Evolutionary conservation across 1,284 basidiomycete genomes (phyloP).

Genomic region (Mixia osmundae): DNA sequence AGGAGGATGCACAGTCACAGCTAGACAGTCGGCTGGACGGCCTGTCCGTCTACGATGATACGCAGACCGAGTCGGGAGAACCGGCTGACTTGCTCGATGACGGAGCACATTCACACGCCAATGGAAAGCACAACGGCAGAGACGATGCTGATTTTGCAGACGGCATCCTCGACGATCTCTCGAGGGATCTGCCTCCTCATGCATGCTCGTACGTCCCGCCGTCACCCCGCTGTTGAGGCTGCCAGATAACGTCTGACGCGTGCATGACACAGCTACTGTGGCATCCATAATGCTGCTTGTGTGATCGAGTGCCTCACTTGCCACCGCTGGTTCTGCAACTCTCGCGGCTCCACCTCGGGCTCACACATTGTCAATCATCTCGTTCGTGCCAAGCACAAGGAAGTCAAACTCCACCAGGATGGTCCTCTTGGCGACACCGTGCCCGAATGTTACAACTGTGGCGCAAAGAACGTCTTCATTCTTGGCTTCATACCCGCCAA

Average conservation of each 20-base stretch:
- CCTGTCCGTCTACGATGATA: no score
- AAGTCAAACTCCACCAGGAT: conserved; percentile 87
- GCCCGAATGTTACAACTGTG: conserved; percentile 90
- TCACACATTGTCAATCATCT: conserved; percentile 98
- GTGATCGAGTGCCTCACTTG: conserved; percentile 94
- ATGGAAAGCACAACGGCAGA: no score
- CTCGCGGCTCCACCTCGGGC: conserved; percentile 89
- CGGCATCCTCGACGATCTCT: conserved; percentile 61
- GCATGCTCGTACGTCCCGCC: conserved; percentile 71
- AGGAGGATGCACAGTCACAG: no score
- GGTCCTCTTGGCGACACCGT: conserved; percentile 88
- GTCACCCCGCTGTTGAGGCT: background rate
- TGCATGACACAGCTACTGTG: conserved; percentile 69
- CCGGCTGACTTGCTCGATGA: no score
- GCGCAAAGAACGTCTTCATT: conserved; percentile 99
- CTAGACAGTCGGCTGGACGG: no score
- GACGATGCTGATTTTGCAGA: conserved; percentile 61
- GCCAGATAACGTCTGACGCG: background rate
- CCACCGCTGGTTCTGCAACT: conserved; percentile 99
- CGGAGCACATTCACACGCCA: no score
- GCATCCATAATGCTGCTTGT: conserved; percentile 90
- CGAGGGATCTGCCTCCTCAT: conserved; percentile 61
- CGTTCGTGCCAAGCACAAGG: conserved; percentile 96
- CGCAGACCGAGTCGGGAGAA: no score
- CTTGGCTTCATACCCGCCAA: conserved; percentile 98